Conservation (phyloP, 108 stramenopile species). For the Nitzschia sp. region DNA sequence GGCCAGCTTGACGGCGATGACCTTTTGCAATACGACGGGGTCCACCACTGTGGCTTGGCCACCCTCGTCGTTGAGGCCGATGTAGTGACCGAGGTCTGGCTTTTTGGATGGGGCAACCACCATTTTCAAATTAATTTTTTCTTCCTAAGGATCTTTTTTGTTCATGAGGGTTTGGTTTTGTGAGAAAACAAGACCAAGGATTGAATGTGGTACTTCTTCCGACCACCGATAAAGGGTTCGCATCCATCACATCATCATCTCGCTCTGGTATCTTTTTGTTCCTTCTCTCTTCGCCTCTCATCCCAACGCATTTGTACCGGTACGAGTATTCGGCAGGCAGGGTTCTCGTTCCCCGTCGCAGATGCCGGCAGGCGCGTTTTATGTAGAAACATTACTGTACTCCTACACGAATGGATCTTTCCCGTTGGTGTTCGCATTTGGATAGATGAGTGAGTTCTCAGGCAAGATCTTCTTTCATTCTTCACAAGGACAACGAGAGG, state of each 20-base stretch:
- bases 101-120: conserved; percentile 19
- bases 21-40: conserved; percentile 33
- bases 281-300: too few species aligned
- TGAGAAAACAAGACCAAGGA: too few species aligned
- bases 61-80: conserved; percentile 49
- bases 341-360: neutral
- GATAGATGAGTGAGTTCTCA: too few species aligned
- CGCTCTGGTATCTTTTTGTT: neutral
- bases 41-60: conserved; percentile 41
- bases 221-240: neutral
- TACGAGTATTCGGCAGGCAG: too few species aligned
- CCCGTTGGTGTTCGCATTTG: neutral
- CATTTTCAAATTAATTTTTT: too few species aligned
- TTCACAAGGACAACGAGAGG: too few species aligned
- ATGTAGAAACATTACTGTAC: neutral
- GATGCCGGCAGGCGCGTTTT: neutral
- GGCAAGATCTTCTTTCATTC: too few species aligned
- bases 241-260: too few species aligned
- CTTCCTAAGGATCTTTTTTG: too few species aligned
- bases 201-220: too few species aligned
- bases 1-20: conserved; percentile 57
- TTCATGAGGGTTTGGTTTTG: too few species aligned
- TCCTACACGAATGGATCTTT: neutral
- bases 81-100: conserved; percentile 48
- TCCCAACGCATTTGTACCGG: too few species aligned